These are phyloP conservation scores for Citrus mangshanensis DNA, from an alignment of 345 rosid genomes.

Conservation along the genomic window DNA sequence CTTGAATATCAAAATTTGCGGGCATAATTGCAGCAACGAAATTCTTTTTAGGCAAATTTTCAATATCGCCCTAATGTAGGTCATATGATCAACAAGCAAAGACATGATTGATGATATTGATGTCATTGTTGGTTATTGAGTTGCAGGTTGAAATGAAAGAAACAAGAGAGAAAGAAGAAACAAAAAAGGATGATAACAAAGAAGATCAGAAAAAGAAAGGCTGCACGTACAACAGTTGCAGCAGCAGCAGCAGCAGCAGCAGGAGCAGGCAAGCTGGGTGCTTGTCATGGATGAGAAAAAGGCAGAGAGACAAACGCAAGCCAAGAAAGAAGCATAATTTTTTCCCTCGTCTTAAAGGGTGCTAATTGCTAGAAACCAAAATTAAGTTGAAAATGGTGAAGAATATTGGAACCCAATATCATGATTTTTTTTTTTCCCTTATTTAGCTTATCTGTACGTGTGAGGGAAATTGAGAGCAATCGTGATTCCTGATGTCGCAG, in stretches of 20 bases:
- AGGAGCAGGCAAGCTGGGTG: conserved; percentile 48
- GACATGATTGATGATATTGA: conserved; percentile 1
- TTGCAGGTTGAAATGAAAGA: conserved; percentile 37
- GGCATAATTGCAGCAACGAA: not conserved
- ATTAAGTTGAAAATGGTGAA: not conserved
- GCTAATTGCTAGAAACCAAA: conserved; percentile 6
- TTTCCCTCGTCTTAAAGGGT: conserved; percentile 35
- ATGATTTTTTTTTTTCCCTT: conserved; percentile 9
- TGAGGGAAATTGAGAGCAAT: conserved; percentile 8
- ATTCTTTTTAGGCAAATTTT: not conserved
- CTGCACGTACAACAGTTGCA: conserved; percentile 27
- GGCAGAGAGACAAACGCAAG: conserved; percentile 43
- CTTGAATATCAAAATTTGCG: not conserved
- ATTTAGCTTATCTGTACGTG: not conserved
- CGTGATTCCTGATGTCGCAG: conserved; percentile 17
- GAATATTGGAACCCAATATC: conserved; percentile 5
- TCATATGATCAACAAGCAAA: not conserved
- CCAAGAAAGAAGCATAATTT: conserved; percentile 39
- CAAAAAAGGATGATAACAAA: conserved; percentile 12
- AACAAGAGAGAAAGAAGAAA: conserved; percentile 29
- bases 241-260: conserved; percentile 18
- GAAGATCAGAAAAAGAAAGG: conserved; percentile 12
- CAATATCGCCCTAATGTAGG: not conserved
- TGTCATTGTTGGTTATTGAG: not conserved
- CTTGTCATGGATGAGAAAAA: conserved; percentile 65